Base-by-base conservation (phyloP, 768 basidiomycete genomes). In the Mrakia gelida region DNA sequence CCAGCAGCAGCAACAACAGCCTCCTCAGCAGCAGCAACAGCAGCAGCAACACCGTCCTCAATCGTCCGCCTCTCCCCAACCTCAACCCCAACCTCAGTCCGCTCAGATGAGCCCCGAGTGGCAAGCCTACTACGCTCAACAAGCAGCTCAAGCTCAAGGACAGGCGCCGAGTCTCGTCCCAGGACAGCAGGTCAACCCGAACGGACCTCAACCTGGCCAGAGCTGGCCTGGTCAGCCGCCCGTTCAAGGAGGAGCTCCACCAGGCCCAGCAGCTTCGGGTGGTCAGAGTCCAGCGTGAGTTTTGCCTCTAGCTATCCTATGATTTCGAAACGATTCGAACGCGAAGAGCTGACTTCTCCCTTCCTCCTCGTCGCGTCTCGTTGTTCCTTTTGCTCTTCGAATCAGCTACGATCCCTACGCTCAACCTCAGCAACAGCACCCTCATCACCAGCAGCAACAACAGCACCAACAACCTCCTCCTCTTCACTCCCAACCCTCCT, bases 111-210 rank as follows among this genome's bases (percentile, higher is more conserved):
- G 56, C 62, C 63, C 72, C 23, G 73, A 73, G 30, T 78, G 77
- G 77, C n/a, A n/a, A 34, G 73, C 77, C 9, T 78, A 78, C 65
- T 78, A 78, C 68, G 77, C 77, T 34, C 73, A 74, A 28, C 77
- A 78, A n/a, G 65, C 72, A 2, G 77, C 77, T 28, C 65, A 67
- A 34, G 62, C 72, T 21, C 77, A 73, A 26, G 77, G 77, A 28
- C 72, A 75, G 28, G 73, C 77, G 13, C 63, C 72, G n/a, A 45
- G 13, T 10, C 56, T 54, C 30, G 68, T 75, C 7, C 65, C 75
- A 21, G 65, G 52, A 2, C 76, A 72, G 16, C 76, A 65, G 28
- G 65, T 11, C 23, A 54, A 71, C 13, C 71, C 72, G 45, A 28
- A 30, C 2, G n/a, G 15, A 32, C 5, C 49, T 67, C 54, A 28